A percentile compares a stretch with the other conserved stretches of the same genome.
Conservation (phyloP, 768 basidiomycete genomes). For the Auriscalpium microsporum region DNA sequence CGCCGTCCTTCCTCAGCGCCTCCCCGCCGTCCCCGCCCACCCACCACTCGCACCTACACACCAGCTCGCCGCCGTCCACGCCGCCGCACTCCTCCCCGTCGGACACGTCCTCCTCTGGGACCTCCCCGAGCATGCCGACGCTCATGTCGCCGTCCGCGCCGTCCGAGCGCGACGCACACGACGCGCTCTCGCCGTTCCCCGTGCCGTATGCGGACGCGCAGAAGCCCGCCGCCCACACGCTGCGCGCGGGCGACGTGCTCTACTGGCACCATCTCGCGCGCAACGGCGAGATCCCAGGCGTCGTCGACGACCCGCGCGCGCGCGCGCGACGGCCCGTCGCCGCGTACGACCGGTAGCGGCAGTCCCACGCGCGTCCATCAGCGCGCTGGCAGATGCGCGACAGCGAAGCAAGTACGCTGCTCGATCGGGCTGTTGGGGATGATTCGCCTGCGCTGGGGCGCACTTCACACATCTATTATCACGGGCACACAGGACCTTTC, state of each 20-base stretch:
- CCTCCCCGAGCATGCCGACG: conserved; percentile 6
- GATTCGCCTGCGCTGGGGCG: too few relatives aligned
- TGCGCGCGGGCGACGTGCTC: conserved; percentile 50
- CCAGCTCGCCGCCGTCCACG: background rate
- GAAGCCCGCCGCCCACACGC: conserved; percentile 24
- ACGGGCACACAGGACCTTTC: too few relatives aligned
- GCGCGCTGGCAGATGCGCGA: too few relatives aligned
- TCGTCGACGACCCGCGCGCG: conserved; percentile 54
- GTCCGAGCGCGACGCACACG: conserved; percentile 7
- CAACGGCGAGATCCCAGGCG: conserved; percentile 65
- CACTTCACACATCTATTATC: too few relatives aligned
- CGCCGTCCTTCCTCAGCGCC: conserved; percentile 16
- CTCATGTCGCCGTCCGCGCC: background rate
- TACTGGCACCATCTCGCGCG: conserved; percentile 72
- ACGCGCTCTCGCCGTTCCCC: conserved; percentile 8
- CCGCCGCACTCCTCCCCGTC: background rate
- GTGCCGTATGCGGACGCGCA: conserved; percentile 27
- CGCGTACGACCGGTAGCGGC: conserved; percentile 7
- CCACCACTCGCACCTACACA: background rate
- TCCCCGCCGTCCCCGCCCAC: conserved; percentile 17
- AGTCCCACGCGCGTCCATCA: background rate
- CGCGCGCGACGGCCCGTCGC: conserved; percentile 17
- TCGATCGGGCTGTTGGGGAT: too few relatives aligned
- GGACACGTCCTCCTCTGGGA: background rate
- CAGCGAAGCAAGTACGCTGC: too few relatives aligned